These are phyloP conservation scores for Emergomyces africanus DNA, from an alignment of 2,329 filamentous ascomycete genomes.

Conservation along the genomic window DNA sequence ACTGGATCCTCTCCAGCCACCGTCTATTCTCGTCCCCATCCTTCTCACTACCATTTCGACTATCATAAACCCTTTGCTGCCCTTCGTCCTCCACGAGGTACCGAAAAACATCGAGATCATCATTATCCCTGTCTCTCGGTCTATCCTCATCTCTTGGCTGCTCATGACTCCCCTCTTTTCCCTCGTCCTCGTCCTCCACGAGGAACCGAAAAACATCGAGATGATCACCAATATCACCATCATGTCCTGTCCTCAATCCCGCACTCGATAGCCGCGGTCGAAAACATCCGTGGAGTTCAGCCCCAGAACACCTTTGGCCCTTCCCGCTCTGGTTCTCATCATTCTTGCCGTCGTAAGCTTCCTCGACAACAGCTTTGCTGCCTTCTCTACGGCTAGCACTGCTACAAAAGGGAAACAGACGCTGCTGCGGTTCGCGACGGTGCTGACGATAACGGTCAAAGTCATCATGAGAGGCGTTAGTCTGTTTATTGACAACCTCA, in stretches of 20 bases:
- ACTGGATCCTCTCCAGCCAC: not conserved
- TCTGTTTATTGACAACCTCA: not conserved
- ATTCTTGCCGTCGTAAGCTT: not conserved
- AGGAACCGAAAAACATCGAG: not conserved
- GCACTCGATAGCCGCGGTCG: no score
- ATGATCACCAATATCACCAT: no score
- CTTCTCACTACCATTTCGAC: not conserved
- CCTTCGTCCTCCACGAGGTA: not conserved
- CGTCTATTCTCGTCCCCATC: not conserved
- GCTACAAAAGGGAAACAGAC: no score
- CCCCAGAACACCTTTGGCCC: not conserved
- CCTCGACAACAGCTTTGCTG: not conserved
- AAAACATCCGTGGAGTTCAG: not conserved
- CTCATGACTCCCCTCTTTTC: not conserved
- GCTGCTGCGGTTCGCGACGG: no score
- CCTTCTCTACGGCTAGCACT: not conserved
- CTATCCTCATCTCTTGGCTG: not conserved
- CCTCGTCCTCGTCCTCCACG: not conserved
- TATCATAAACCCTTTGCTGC: no score
- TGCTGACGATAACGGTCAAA: not conserved
- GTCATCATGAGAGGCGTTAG: not conserved
- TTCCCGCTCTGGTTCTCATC: not conserved
- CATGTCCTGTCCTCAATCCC: no score
- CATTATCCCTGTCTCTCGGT: constrained; percentile 11
- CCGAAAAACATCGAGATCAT: not conserved